These are phyloP conservation scores for Candida chilensis DNA, from an alignment of 805 yeast species.

Conservation along the genomic window DNA sequence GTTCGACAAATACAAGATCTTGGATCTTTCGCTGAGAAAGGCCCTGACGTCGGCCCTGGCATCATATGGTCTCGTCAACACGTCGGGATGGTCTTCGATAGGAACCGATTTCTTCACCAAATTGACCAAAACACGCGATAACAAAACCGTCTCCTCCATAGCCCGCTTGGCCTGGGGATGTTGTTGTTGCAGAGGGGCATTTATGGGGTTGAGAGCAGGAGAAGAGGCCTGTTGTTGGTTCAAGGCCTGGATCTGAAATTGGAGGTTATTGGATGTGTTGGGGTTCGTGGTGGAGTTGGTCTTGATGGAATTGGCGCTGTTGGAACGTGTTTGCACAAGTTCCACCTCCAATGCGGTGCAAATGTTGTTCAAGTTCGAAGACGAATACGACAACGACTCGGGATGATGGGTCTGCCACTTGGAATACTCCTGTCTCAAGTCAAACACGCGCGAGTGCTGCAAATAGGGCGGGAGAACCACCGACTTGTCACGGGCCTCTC, in stretches of 20 bases:
- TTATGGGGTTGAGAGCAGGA: too few relatives aligned
- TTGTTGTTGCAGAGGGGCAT: conserved; percentile 9
- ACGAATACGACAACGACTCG: conserved; percentile 29
- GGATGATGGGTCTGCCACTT: conserved; percentile 63
- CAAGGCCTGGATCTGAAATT: too few relatives aligned
- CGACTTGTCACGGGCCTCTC: conserved; percentile 74
- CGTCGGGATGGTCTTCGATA: conserved; percentile 40
- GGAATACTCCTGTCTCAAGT: conserved; percentile 61
- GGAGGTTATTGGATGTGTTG: too few relatives aligned
- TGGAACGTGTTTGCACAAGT: conserved; percentile 5
- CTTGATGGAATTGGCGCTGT: conserved; percentile 1
- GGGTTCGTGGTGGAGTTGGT: too few relatives aligned
- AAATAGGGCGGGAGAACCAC: conserved; percentile 66
- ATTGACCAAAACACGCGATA: conserved; percentile 33
- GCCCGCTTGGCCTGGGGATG: conserved; percentile 30
- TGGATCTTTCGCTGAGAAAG: conserved; percentile 64
- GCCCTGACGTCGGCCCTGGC: conserved; percentile 61
- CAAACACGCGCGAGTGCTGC: conserved; percentile 71
- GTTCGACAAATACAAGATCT: conserved; percentile 72
- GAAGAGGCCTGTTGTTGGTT: neutral
- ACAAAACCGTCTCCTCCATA: conserved; percentile 32
- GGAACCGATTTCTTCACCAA: conserved; percentile 39
- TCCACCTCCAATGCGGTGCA: conserved; percentile 38
- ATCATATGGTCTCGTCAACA: conserved; percentile 70
- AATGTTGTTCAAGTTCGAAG: conserved; percentile 25